Conservation (phyloP, 306 rosid genomes). For the Styphnolobium japonicum region DNA sequence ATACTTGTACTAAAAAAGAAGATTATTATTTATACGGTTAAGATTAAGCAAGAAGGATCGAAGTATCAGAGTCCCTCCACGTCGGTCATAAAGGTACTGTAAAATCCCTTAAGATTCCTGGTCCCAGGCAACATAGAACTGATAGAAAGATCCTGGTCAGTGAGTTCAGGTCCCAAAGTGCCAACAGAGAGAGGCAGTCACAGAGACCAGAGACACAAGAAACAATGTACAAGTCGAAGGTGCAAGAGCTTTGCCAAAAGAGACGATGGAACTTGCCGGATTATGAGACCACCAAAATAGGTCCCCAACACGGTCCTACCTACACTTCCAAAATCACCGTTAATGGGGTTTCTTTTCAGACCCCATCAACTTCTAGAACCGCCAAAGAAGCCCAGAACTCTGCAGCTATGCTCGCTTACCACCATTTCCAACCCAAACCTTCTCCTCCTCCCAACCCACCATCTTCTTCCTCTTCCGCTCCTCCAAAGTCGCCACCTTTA, state of each 20-base stretch:
- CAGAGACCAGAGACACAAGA: too few species aligned
- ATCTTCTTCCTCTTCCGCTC: neutral
- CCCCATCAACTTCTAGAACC: neutral
- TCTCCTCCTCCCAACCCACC: neutral
- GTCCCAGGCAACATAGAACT: too few species aligned
- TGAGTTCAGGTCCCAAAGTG: too few species aligned
- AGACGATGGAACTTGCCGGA: constrained; percentile 26
- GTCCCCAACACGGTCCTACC: constrained; percentile 36
- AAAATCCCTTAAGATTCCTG: too few species aligned
- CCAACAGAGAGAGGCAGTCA: too few species aligned
- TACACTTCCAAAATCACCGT: constrained; percentile 24
- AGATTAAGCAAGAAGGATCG: too few species aligned
- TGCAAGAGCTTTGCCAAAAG: constrained; percentile 45
- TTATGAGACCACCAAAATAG: constrained; percentile 23
- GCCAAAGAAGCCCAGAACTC: constrained; percentile 43
- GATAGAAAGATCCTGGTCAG: too few species aligned
- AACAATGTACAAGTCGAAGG: constrained; percentile 42
- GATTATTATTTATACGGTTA: too few species aligned
- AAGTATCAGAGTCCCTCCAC: too few species aligned
- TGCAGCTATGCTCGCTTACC: constrained; percentile 43
- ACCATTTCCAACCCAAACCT: too few species aligned
- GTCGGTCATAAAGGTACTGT: too few species aligned
- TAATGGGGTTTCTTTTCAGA: neutral
- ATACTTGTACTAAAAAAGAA: too few species aligned
- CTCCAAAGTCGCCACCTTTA: neutral